Evolutionary conservation across 2,329 filamentous ascomycete species (phyloP), one percentile per base, ranked within the genome.

Genomic region (Leptosphaerulina australis): DNA sequence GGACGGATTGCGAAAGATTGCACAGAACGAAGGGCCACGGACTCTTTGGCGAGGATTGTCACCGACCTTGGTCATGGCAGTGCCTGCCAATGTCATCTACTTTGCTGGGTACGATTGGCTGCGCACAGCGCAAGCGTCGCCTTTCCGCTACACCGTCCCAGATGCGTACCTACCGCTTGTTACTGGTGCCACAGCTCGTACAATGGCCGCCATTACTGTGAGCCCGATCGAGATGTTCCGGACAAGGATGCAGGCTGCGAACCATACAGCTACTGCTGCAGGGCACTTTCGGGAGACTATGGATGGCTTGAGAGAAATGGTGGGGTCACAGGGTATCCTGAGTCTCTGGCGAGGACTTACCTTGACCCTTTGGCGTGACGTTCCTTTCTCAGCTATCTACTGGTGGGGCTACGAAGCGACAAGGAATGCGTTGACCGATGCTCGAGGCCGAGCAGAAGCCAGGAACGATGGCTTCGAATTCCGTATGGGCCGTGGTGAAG

Each of bases 61-160:
- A n/a, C 93, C 94, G 0, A 99, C 94, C 0, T 77, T 99, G 17
- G 82, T 91, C 58, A 99, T 99, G 94, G 87, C 91, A 0, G 83
- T 99, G 5, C 94, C 94, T 0, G 91, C 87, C 20, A 99, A 99
- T 70, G 94, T 99, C 60, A 97, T 99, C 59, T 99, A 99, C 75
- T 97, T 97, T 67, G 95, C 94, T 10, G 94, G 94, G 29, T 99
- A 99, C 74, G 94, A 99, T 68, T 97, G 91, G 88, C 73, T 99
- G 50, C 86, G 94, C 26, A 88, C 82, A 58, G 88, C 90, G 63
- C 77, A 79, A 1, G 77, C 76, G 31, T 96, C 90, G 60, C 92
- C 91, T 0, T 82, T 97, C 55, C 81, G 81, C 26, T 79, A 78
- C 31, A 67, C 62, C 1, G 49, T 71, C 10, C 53, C 68, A 11